Conservation (phyloP, 164 flowering plant genomes). For the Sedum album region DNA sequence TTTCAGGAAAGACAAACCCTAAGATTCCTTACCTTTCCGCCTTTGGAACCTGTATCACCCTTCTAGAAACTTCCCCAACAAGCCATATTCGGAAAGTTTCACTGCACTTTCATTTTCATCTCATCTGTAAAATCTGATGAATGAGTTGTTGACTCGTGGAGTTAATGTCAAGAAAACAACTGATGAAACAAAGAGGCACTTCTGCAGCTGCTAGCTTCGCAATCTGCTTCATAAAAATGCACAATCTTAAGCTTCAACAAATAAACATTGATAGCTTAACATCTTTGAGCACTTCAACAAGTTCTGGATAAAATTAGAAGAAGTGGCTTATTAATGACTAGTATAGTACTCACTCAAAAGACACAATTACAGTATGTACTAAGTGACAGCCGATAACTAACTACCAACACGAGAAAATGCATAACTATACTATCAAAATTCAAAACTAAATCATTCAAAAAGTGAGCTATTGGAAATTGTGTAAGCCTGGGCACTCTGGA, state of each 20-base stretch:
- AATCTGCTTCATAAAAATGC: constrained; percentile 20
- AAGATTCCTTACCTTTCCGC: constrained; percentile 27
- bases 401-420: not conserved
- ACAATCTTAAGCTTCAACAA: constrained; percentile 16
- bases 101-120: constrained; percentile 36
- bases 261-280: not conserved
- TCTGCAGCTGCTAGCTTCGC: constrained; percentile 16
- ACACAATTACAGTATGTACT: not conserved
- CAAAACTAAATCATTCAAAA: not conserved
- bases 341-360: not conserved
- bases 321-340: constrained; percentile 5
- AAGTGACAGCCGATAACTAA: not conserved
- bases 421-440: not conserved
- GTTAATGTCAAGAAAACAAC: constrained; percentile 43
- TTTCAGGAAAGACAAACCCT: constrained; percentile 46
- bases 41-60: constrained; percentile 30
- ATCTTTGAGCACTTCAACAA: not conserved
- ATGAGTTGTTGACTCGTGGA: not conserved
- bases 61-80: constrained; percentile 44
- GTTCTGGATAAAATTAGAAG: not conserved
- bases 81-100: constrained; percentile 21
- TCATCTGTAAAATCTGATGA: constrained; percentile 10
- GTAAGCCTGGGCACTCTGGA: not conserved
- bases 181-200: constrained; percentile 36
- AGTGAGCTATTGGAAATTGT: not conserved